Base-by-base conservation (phyloP, 495 filamentous ascomycete species). In the Cairneyella variabilis region DNA sequence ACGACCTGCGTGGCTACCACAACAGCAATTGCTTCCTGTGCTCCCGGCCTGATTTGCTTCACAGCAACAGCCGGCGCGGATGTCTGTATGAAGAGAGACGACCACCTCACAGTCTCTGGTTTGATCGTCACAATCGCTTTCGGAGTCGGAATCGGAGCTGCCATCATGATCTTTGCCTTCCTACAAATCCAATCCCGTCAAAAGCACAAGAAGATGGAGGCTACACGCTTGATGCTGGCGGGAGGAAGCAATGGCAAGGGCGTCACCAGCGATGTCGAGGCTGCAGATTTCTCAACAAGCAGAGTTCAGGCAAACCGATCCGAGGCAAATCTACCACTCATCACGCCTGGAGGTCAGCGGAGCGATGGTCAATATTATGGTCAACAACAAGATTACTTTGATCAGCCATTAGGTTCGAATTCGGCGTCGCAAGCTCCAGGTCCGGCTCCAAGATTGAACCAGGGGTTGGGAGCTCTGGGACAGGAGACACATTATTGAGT, bases 51-150 rank as follows among this genome's bases (percentile, higher is more conserved):
- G 17, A 62, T 75, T 54, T 80, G 77, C 73, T 53, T 54, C 40
- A 53, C 48, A 11, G 62, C 71, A 62, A 22, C 12, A 42, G 40
- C 63, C 27, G 69, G 72, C 51, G 54, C 63, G 18, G 39, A 46
- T 37, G 53, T 59, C 46, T 79, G 77, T 71, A 75, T 78, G 69
- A 59, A 61, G 54, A 63, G 64, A 30, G 41, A 70, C 10, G 59
- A 72, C 56, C 3, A 9, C 3, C 65, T 76, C 8, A 63, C 57
- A 49, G 48, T 61, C 0, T 65, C 60, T 16, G 74, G 68, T 21
- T 64, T 71, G 51, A 55, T 77, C 59, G 65, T 76, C 43, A 68
- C 71, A 47, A 61, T 73, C 51, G 51, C 69, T 59, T 71, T 79
- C 11, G 71, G 59, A 23, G 23, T 58, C 14, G 62, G 52, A 39